Conservation (phyloP, 2,329 filamentous ascomycete species). For the Ascochyta clinopodiicola region DNA sequence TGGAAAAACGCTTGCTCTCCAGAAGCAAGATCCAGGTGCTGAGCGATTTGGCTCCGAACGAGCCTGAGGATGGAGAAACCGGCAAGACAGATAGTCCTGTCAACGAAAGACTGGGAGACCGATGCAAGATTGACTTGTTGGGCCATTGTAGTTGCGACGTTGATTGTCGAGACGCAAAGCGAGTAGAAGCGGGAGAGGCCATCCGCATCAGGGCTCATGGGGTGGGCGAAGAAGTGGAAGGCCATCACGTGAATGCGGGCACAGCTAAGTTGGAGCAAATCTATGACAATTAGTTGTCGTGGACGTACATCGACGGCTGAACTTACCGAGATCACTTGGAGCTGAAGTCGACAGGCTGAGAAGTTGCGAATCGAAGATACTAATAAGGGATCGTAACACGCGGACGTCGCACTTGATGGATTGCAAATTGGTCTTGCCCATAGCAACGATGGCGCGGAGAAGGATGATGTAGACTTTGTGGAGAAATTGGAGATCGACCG, state of each 20-base stretch:
- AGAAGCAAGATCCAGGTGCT: slow-evolving; percentile 41
- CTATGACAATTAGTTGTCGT: slow-evolving; percentile 28
- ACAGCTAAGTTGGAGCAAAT: slow-evolving; percentile 44
- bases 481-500: slow-evolving; percentile 40
- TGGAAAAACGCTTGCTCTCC: slow-evolving; percentile 44
- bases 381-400: slow-evolving; percentile 43
- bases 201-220: slow-evolving; percentile 37
- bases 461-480: slow-evolving; percentile 45
- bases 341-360: slow-evolving; percentile 37
- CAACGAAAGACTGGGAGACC: slow-evolving; percentile 42
- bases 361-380: slow-evolving; percentile 46
- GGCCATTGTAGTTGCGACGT: slow-evolving; percentile 30
- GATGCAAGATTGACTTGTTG: slow-evolving; percentile 36
- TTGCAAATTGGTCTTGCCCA: slow-evolving; percentile 44
- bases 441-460: slow-evolving; percentile 42
- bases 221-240: slow-evolving; percentile 47
- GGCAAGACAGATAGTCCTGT: slow-evolving; percentile 42
- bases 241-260: slow-evolving; percentile 45
- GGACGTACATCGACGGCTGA: background rate
- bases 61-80: slow-evolving; percentile 45
- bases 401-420: slow-evolving; percentile 38
- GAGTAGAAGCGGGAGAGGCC: slow-evolving; percentile 40
- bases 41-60: slow-evolving; percentile 36
- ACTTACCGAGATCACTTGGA: slow-evolving; percentile 42
- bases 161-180: slow-evolving; percentile 41